These are phyloP conservation scores for Xerocomus alliaceus DNA, from an alignment of 1,284 basidiomycete species.

Conservation along the genomic window DNA sequence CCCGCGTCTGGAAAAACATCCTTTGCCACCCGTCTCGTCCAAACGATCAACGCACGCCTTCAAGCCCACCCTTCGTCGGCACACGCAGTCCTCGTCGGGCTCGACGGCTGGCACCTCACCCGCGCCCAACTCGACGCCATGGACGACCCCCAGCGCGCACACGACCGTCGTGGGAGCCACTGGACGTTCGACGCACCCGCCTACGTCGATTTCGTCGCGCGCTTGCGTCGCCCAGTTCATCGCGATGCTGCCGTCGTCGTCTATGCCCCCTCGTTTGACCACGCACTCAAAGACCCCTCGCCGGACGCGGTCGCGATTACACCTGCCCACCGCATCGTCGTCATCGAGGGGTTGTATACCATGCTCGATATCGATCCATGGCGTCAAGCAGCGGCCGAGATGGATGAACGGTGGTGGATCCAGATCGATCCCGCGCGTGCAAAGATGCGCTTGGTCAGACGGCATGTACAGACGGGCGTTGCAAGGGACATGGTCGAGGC, in stretches of 20 bases:
- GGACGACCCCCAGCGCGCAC: conserved; percentile 74
- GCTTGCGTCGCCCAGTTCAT: conserved; percentile 7
- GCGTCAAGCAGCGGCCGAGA: conserved; percentile 65
- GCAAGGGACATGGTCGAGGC: conserved; percentile 72
- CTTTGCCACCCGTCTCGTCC: conserved; percentile 63
- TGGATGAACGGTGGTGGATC: conserved; percentile 85
- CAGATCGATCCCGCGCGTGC: conserved; percentile 68
- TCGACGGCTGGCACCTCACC: conserved; percentile 88
- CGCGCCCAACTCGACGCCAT: conserved; percentile 71
- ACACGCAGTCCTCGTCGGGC: conserved; percentile 65
- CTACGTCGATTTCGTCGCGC: conserved; percentile 69
- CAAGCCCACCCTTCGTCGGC: background rate
- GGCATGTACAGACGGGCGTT: conserved; percentile 81
- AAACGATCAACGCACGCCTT: conserved; percentile 38
- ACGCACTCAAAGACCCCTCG: conserved; percentile 70
- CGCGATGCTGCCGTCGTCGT: conserved; percentile 42
- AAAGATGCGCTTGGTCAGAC: conserved; percentile 66
- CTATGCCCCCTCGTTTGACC: conserved; percentile 78
- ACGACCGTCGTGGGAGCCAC: conserved; percentile 73
- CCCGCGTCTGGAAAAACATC: conserved; percentile 87
- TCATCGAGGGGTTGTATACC: conserved; percentile 87
- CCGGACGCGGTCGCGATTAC: conserved; percentile 62
- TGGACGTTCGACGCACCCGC: conserved; percentile 73
- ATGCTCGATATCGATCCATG: conserved; percentile 78
- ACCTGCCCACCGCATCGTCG: conserved; percentile 72